A percentile compares a stretch with the other conserved stretches of the same genome.
Evolutionary conservation across 441 rosid species (phyloP).

Genomic region (Arabidopsis hybrid): DNA sequence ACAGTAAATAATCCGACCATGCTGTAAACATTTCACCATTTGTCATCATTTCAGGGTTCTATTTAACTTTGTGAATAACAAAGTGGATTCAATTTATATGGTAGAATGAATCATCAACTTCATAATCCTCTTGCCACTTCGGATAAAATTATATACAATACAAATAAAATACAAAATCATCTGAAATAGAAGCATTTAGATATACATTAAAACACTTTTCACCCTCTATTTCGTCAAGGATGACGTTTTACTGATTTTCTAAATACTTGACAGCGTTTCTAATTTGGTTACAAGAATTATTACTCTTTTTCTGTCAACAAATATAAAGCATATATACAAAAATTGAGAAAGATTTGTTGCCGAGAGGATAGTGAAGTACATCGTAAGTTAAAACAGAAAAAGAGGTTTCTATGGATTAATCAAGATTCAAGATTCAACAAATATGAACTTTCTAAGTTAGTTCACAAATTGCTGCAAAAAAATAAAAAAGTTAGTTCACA

Average conservation of each 20-base stretch:
- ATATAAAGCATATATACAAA: no score
- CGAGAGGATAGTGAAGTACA: no score
- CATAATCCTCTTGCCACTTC: slow-evolving; percentile 9
- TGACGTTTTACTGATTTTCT: background rate
- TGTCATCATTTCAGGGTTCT: slow-evolving; percentile 29
- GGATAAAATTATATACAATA: slow-evolving; percentile 4
- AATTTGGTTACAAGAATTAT: background rate
- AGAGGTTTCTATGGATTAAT: background rate
- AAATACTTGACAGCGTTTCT: background rate
- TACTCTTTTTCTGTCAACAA: no score
- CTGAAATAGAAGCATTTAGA: background rate
- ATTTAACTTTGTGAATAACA: background rate
- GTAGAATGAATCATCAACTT: slow-evolving; percentile 13
- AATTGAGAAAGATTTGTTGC: no score
- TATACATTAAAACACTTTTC: background rate
- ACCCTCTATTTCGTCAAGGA: background rate
- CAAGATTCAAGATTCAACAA: background rate
- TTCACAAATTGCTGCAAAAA: background rate
- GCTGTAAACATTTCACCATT: slow-evolving; percentile 5
- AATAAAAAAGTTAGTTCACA: no score
- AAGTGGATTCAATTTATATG: slow-evolving; percentile 13
- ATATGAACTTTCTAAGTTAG: background rate
- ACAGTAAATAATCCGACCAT: slow-evolving; percentile 25
- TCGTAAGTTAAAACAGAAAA: background rate
- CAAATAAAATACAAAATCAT: background rate